phyloP scores from a whole-genome alignment of 1,139 yeast species.

The Candida sp. region DNA sequence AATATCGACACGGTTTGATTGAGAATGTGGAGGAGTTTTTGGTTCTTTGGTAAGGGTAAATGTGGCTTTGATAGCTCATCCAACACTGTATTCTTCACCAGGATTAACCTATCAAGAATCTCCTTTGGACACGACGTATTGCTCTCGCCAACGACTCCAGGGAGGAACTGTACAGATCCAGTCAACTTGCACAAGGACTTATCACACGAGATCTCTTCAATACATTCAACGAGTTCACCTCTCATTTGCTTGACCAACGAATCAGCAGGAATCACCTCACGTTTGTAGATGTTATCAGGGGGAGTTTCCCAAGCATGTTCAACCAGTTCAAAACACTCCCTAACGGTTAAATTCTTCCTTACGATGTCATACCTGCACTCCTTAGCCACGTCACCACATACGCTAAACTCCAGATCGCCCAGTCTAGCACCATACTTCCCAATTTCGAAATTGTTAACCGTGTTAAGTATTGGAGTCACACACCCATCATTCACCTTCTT shows the following conservation, averaged over 20 bases:
- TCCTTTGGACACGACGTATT: constrained; percentile 3
- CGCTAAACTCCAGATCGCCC: constrained; percentile 10
- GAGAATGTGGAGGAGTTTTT: constrained; percentile 2
- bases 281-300: background rate
- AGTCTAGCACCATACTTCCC: constrained; percentile 18
- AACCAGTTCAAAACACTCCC: too few species aligned
- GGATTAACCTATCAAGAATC: constrained; percentile 19
- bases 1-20: constrained; percentile 26
- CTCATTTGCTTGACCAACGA: background rate
- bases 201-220: background rate
- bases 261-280: background rate
- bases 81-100: constrained; percentile 21
- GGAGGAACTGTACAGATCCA: constrained; percentile 18
- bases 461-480: constrained; percentile 29
- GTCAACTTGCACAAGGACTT: constrained; percentile 1
- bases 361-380: constrained; percentile 5
- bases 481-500: constrained; percentile 33
- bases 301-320: background rate
- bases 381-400: constrained; percentile 2
- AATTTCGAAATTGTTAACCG: constrained; percentile 25
- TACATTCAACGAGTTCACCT: background rate
- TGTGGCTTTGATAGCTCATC: constrained; percentile 8
- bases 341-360: constrained; percentile 8
- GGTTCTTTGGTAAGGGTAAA: constrained; percentile 11
- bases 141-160: constrained; percentile 16